phyloP scores from a whole-genome alignment of 164 flowering plant genomes.

The Brasenia schreberi region DNA sequence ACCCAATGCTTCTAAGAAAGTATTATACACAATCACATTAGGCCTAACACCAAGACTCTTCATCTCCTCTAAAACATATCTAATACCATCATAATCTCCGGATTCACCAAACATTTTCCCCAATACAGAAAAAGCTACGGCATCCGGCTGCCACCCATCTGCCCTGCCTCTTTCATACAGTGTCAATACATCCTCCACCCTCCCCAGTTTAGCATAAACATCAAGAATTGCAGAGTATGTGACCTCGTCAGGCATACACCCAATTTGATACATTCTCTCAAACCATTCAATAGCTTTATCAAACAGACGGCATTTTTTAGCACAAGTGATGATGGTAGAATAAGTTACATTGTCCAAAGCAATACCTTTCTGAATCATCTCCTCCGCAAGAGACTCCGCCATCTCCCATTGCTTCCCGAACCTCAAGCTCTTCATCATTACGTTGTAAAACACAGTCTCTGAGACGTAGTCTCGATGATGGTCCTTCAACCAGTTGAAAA shows the following conservation, averaged over 20 bases:
- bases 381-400: slow-evolving; percentile 60
- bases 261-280: slow-evolving; percentile 84
- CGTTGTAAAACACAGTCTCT: slow-evolving; percentile 86
- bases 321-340: slow-evolving; percentile 92
- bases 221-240: slow-evolving; percentile 84
- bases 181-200: slow-evolving; percentile 76
- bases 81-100: slow-evolving; percentile 82
- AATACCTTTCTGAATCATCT: slow-evolving; percentile 59
- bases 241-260: slow-evolving; percentile 92
- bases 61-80: slow-evolving; percentile 78
- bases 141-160: slow-evolving; percentile 84
- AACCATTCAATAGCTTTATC: slow-evolving; percentile 93
- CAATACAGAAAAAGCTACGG: slow-evolving; percentile 57
- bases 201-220: slow-evolving; percentile 77
- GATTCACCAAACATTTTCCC: slow-evolving; percentile 88
- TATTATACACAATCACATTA: slow-evolving; percentile 79
- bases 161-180: slow-evolving; percentile 87
- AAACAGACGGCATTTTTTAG: slow-evolving; percentile 49
- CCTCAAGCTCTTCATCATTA: slow-evolving; percentile 81
- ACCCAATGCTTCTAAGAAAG: slow-evolving; percentile 80
- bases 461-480: slow-evolving; percentile 58
- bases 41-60: slow-evolving; percentile 54
- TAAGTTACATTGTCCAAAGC: slow-evolving; percentile 83
- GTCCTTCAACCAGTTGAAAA: slow-evolving; percentile 80
- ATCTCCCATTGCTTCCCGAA: slow-evolving; percentile 61